phyloP scores from a whole-genome alignment of 306 rosid genomes.

The Gillenia trifoliata region DNA sequence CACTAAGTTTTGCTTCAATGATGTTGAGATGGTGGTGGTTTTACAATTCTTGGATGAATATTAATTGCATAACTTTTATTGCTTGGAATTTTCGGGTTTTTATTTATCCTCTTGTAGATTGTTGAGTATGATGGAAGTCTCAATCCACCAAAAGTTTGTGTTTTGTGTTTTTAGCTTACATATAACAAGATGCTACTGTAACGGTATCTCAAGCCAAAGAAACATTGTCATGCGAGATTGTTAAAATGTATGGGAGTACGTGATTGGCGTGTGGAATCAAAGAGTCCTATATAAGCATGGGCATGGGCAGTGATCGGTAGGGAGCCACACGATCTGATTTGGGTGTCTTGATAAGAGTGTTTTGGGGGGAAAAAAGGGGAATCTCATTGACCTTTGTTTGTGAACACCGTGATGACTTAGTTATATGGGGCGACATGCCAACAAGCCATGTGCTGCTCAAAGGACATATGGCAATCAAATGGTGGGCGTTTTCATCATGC shows the following conservation, averaged over 20 bases:
- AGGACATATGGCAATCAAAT: constrained; percentile 32
- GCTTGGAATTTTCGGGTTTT: neutral
- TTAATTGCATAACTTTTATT: constrained; percentile 13
- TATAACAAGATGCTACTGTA: neutral
- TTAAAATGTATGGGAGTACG: neutral
- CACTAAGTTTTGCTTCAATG: constrained; percentile 20
- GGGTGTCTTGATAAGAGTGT: constrained; percentile 41
- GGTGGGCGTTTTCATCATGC: constrained; percentile 13
- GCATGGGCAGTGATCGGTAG: constrained; percentile 5
- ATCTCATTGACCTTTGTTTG: constrained; percentile 39
- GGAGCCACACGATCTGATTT: constrained; percentile 20
- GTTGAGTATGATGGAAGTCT: neutral
- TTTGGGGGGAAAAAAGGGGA: constrained; percentile 17
- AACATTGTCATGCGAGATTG: neutral
- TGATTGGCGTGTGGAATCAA: neutral
- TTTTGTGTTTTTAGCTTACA: neutral
- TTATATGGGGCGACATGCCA: neutral
- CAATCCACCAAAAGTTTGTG: neutral
- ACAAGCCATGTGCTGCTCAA: constrained; percentile 45
- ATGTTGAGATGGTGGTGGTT: constrained; percentile 9
- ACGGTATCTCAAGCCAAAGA: neutral
- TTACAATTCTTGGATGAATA: constrained; percentile 20
- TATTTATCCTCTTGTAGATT: neutral
- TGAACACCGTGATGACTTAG: neutral
- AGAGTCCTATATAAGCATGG: neutral